These are phyloP conservation scores for Magnusiomyces clavatus DNA, from an alignment of 1,139 yeast genomes.

Conservation along the genomic window DNA sequence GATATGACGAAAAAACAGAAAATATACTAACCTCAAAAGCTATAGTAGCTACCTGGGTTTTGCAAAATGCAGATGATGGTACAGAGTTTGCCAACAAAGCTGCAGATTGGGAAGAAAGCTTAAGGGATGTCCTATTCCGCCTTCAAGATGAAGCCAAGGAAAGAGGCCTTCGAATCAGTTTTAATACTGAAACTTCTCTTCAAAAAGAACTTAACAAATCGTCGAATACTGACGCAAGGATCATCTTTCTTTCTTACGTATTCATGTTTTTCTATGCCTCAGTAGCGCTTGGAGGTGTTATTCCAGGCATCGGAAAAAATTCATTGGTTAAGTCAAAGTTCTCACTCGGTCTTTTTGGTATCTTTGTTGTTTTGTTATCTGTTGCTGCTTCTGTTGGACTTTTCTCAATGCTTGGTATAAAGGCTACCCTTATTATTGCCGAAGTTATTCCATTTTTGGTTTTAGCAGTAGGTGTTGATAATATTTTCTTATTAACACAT, in stretches of 20 bases:
- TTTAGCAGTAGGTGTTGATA: conserved; percentile 91
- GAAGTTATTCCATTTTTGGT: conserved; percentile 95
- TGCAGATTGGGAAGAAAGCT: conserved; percentile 52
- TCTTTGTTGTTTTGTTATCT: conserved; percentile 68
- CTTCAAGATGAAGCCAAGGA: conserved; percentile 37
- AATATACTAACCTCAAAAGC: conserved; percentile 58
- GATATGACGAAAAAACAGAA: conserved; percentile 30
- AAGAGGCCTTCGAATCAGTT: conserved; percentile 55
- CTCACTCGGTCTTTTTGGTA: conserved; percentile 73
- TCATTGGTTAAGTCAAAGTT: conserved; percentile 57
- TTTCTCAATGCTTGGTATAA: conserved; percentile 68
- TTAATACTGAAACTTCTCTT: conserved; percentile 74
- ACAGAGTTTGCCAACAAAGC: conserved; percentile 40
- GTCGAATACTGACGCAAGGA: conserved; percentile 67
- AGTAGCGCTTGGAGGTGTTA: conserved; percentile 62
- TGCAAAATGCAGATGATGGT: conserved; percentile 41
- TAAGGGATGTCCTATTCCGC: conserved; percentile 49
- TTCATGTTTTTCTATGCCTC: conserved; percentile 91
- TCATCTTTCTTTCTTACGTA: conserved; percentile 66
- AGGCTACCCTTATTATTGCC: conserved; percentile 86
- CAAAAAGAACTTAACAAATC: conserved; percentile 78
- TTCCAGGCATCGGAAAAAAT: conserved; percentile 26
- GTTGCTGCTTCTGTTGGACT: conserved; percentile 73
- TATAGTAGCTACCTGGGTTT: conserved; percentile 62
- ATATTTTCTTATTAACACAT: conserved; percentile 77